Evolutionary conservation across 2,329 filamentous ascomycete genomes (phyloP).

Genomic region (Septoria linicola): DNA sequence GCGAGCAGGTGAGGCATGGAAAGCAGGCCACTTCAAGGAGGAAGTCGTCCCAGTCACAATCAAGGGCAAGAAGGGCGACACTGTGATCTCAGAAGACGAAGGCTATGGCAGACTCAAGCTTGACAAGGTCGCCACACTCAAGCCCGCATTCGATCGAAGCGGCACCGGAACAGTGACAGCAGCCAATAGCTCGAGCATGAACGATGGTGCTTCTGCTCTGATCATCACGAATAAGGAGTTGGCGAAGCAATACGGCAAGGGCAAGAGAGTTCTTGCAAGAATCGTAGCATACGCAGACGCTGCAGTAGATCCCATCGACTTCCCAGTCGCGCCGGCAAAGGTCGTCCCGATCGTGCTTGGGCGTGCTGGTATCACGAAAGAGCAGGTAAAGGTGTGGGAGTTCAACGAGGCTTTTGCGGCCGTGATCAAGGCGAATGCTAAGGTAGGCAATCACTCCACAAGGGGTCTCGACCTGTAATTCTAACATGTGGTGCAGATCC

Average conservation of each 20-base stretch:
- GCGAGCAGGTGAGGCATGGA: slow-evolving; percentile 87
- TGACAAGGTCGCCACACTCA: slow-evolving; percentile 81
- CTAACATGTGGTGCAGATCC: slow-evolving; percentile 57
- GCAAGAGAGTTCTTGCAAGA: slow-evolving; percentile 79
- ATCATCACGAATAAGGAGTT: slow-evolving; percentile 80
- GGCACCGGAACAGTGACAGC: slow-evolving; percentile 89
- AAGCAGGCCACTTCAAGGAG: slow-evolving; percentile 75
- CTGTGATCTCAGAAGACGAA: slow-evolving; percentile 77
- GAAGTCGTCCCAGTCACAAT: slow-evolving; percentile 89
- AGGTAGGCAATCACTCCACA: too few relatives aligned
- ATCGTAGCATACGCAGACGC: slow-evolving; percentile 87
- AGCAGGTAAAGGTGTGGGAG: slow-evolving; percentile 93
- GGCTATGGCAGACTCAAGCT: slow-evolving; percentile 83
- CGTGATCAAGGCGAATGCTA: slow-evolving; percentile 90
- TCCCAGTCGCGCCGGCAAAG: slow-evolving; percentile 87
- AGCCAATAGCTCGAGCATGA: slow-evolving; percentile 89
- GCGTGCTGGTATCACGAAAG: slow-evolving; percentile 83
- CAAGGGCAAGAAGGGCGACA: slow-evolving; percentile 78
- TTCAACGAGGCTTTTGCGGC: slow-evolving; percentile 98
- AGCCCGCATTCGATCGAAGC: slow-evolving; percentile 85
- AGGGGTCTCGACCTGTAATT: too few relatives aligned
- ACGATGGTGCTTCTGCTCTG: slow-evolving; percentile 88
- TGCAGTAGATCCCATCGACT: slow-evolving; percentile 86
- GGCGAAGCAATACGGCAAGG: slow-evolving; percentile 73
- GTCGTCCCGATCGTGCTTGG: slow-evolving; percentile 87